phyloP scores from a whole-genome alignment of 345 rosid genomes.

The Linum lewisii region DNA sequence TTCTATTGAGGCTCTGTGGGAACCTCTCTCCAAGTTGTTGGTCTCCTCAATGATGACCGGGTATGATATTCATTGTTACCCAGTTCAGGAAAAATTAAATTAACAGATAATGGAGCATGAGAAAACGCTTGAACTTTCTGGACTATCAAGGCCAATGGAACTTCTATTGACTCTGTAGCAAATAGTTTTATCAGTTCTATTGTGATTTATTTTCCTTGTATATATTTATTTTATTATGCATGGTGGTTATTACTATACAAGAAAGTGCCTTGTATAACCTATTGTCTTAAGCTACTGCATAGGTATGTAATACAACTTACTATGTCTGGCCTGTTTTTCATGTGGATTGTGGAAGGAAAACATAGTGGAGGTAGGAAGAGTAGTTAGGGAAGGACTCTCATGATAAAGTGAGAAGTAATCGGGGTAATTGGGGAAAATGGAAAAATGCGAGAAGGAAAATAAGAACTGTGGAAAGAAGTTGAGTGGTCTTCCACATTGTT shows the following conservation, averaged over 20 bases:
- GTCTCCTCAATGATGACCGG: conserved; percentile 98
- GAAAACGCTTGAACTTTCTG: not conserved
- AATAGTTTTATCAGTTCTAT: not conserved
- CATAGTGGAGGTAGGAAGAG: not conserved
- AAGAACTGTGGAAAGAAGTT: too few species aligned
- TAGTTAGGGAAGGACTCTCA: too few species aligned
- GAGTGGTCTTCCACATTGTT: too few species aligned
- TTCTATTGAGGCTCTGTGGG: conserved; percentile 84
- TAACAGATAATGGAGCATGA: not conserved
- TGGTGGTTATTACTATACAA: not conserved
- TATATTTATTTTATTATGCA: too few species aligned
- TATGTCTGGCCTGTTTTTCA: too few species aligned
- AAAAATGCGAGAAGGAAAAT: too few species aligned
- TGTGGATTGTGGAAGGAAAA: too few species aligned
- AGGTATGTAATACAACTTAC: not conserved
- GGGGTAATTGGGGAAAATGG: too few species aligned
- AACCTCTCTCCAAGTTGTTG: conserved; percentile 76
- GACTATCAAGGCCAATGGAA: not conserved
- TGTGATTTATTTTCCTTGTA: not conserved
- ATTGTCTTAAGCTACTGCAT: not conserved
- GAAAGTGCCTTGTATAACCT: not conserved
- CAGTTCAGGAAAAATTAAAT: not conserved
- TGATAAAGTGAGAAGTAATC: too few species aligned
- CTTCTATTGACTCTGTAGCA: not conserved
- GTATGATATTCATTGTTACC: conserved; percentile 32